phyloP scores from a whole-genome alignment of 2,329 filamentous ascomycete genomes.

The Fusarium citri region DNA sequence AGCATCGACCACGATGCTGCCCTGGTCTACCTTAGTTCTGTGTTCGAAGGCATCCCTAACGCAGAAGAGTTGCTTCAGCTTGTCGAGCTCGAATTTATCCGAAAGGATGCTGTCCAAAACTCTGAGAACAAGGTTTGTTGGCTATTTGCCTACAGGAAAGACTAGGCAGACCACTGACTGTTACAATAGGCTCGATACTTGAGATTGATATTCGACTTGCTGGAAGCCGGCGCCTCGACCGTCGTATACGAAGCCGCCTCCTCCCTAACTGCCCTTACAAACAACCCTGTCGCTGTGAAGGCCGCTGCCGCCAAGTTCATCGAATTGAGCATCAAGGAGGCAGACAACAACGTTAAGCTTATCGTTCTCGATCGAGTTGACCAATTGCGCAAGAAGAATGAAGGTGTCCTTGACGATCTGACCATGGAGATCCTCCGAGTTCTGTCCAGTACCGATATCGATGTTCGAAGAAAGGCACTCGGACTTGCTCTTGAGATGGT shows the following conservation, averaged over 20 bases:
- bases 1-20: conserved; percentile 95
- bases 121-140: conserved; percentile 85
- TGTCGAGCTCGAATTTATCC: conserved; percentile 95
- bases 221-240: conserved; percentile 92
- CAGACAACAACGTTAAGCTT: conserved; percentile 99
- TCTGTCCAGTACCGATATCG: conserved; percentile 93
- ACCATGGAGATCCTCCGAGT: conserved; percentile 98
- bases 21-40: conserved; percentile 84
- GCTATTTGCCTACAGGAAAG: neutral
- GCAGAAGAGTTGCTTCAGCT: conserved; percentile 94
- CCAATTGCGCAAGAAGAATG: conserved; percentile 85
- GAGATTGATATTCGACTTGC: conserved; percentile 92
- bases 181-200: conserved; percentile 80
- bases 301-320: conserved; percentile 96
- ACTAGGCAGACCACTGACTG: conserved; percentile 45
- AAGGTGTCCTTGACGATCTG: conserved; percentile 90
- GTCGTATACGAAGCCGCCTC: conserved; percentile 98
- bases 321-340: conserved; percentile 95
- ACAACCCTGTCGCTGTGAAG: conserved; percentile 97
- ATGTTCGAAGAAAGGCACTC: conserved; percentile 92
- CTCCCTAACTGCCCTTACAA: conserved; percentile 91
- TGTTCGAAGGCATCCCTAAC: conserved; percentile 94
- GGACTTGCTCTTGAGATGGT: conserved; percentile 96
- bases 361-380: conserved; percentile 97
- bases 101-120: conserved; percentile 96